Percentiles rank a stretch among this genome's conserved stretches.
Conservation (phyloP, 257 asterid species). For the Solanum tarapatanum region DNA sequence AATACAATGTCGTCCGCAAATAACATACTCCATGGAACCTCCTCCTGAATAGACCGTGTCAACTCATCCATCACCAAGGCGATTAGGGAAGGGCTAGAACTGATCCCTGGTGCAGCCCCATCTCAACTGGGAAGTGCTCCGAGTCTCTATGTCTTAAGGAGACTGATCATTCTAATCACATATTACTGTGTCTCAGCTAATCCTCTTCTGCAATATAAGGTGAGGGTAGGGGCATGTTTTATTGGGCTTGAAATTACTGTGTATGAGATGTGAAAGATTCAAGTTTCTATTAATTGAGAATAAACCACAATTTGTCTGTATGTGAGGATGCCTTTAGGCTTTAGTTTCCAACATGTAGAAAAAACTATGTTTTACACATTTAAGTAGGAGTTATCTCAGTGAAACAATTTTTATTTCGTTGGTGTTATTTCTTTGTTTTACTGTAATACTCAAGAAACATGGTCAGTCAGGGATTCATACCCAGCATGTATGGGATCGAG, state of each 20-base stretch:
- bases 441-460: neutral
- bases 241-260: neutral
- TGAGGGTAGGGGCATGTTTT: neutral
- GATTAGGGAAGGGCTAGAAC: neutral
- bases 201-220: neutral
- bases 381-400: neutral
- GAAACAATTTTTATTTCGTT: neutral
- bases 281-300: neutral
- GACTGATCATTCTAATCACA: neutral
- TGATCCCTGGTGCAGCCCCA: neutral
- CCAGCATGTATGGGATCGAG: neutral
- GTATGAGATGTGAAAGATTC: neutral
- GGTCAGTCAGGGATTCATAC: neutral
- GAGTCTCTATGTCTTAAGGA: neutral
- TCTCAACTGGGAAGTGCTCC: neutral
- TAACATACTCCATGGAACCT: neutral
- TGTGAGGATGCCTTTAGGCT: neutral
- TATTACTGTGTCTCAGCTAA: neutral
- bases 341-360: neutral
- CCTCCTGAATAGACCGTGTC: neutral
- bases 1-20: neutral
- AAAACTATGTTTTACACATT: neutral
- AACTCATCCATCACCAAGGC: neutral
- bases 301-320: neutral
- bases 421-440: neutral